These are phyloP conservation scores for Ogataea zsoltii DNA, from an alignment of 805 yeast genomes.

Conservation along the genomic window DNA sequence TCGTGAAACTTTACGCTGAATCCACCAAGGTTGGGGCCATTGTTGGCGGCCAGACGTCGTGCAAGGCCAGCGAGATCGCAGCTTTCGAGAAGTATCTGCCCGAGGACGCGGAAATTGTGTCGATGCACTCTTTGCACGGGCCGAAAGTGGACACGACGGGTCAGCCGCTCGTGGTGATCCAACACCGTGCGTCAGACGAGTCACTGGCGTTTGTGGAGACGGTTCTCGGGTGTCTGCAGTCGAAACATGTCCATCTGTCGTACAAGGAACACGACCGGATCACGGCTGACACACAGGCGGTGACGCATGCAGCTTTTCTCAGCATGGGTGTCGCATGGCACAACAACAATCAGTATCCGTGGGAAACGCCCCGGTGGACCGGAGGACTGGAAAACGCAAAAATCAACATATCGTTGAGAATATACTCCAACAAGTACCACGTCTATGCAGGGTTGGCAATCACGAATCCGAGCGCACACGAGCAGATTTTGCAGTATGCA, in stretches of 20 bases:
- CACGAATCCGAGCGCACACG: constrained; percentile 92
- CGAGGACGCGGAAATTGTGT: constrained; percentile 74
- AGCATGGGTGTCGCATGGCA: constrained; percentile 98
- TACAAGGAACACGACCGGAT: constrained; percentile 92
- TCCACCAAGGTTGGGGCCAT: constrained; percentile 84
- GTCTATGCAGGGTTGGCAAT: constrained; percentile 97
- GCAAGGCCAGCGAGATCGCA: constrained; percentile 84
- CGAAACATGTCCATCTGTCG: constrained; percentile 72
- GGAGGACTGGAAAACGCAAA: constrained; percentile 98
- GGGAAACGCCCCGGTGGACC: constrained; percentile 82
- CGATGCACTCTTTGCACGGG: constrained; percentile 93
- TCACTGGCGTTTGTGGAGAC: constrained; percentile 61
- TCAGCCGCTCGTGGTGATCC: constrained; percentile 87
- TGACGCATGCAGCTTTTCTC: constrained; percentile 95
- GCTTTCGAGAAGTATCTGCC: constrained; percentile 84
- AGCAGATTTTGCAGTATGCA: constrained; percentile 87
- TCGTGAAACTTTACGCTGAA: constrained; percentile 79
- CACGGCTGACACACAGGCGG: constrained; percentile 98
- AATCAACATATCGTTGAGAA: constrained; percentile 87
- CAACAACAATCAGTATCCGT: constrained; percentile 78
- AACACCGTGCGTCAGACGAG: constrained; percentile 63
- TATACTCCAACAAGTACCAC: constrained; percentile 94
- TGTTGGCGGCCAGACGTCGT: constrained; percentile 98
- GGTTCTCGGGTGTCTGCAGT: constrained; percentile 69
- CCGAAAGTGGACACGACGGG: constrained; percentile 87